Percentiles rank a stretch among this genome's conserved stretches.
Conservation (phyloP, 495 filamentous ascomycete species). For the Acidiella bohemica region DNA sequence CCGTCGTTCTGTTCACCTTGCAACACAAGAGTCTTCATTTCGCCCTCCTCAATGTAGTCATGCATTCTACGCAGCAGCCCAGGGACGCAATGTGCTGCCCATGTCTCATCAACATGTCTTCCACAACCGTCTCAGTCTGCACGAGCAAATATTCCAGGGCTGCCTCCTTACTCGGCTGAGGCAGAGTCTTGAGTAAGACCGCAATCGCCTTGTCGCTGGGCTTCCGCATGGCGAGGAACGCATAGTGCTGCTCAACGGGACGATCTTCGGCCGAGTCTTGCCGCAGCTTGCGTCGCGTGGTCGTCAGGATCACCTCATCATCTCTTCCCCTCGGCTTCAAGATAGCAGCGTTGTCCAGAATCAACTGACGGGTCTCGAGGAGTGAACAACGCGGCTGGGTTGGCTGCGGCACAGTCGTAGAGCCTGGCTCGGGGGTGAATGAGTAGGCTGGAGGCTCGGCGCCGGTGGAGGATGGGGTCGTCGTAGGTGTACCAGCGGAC, state of each 20-base stretch:
- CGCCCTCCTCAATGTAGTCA: too few relatives aligned
- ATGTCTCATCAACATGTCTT: slow-evolving; percentile 5
- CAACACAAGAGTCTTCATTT: too few relatives aligned
- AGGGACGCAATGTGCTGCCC: too few relatives aligned
- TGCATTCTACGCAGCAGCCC: too few relatives aligned
- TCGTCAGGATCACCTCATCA: slow-evolving; percentile 2
- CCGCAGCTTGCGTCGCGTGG: not conserved
- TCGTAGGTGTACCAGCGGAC: not conserved
- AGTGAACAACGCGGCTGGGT: not conserved
- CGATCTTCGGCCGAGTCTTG: slow-evolving; percentile 3
- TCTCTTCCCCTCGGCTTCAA: not conserved
- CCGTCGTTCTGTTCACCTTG: too few relatives aligned
- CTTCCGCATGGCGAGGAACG: slow-evolving; percentile 3
- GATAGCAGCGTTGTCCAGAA: slow-evolving; percentile 6
- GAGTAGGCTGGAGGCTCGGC: slow-evolving; percentile 10
- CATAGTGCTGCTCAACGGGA: slow-evolving; percentile 4
- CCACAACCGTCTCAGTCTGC: slow-evolving; percentile 2
- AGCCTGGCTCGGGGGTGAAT: not conserved
- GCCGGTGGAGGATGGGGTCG: not conserved
- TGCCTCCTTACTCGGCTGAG: slow-evolving; percentile 1
- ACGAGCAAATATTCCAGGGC: slow-evolving; percentile 8
- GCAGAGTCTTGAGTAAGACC: slow-evolving; percentile 1
- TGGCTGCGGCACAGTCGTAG: not conserved
- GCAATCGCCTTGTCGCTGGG: not conserved
- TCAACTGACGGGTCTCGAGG: slow-evolving; percentile 4